A percentile compares a stretch with the other conserved stretches of the same genome.
These are phyloP conservation scores for Flaveria floridana DNA, from an alignment of 140 eudicot genomes.

Conservation along the genomic window DNA sequence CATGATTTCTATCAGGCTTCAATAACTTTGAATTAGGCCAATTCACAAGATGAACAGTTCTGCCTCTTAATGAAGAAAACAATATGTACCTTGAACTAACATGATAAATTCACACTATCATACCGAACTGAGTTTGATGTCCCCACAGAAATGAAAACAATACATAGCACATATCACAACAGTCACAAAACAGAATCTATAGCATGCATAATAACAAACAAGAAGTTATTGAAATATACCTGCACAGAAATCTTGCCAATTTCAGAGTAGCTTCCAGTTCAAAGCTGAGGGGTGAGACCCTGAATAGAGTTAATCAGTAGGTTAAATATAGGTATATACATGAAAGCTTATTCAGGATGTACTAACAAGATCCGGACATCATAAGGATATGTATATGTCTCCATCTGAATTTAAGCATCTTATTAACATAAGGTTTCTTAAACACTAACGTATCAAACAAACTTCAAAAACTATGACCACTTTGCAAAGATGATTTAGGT, in stretches of 20 bases:
- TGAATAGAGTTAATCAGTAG: slow-evolving; percentile 32
- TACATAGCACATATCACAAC: slow-evolving; percentile 11
- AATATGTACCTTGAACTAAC: background rate
- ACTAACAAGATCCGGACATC: slow-evolving; percentile 3
- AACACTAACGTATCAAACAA: slow-evolving; percentile 6
- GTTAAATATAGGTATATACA: slow-evolving; percentile 12
- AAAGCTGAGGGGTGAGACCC: slow-evolving; percentile 97
- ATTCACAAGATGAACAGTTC: slow-evolving; percentile 8
- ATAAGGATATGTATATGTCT: background rate
- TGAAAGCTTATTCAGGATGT: slow-evolving; percentile 6
- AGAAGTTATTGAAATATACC: slow-evolving; percentile 49
- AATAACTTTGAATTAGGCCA: background rate
- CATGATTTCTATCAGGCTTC: background rate
- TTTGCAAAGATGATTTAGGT: slow-evolving; percentile 21
- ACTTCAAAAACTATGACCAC: background rate
- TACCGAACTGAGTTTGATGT: slow-evolving; percentile 6
- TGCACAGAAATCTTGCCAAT: slow-evolving; percentile 91
- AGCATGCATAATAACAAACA: slow-evolving; percentile 5
- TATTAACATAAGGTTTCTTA: slow-evolving; percentile 12
- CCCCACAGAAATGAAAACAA: slow-evolving; percentile 7
- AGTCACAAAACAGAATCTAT: slow-evolving; percentile 13
- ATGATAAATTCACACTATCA: slow-evolving; percentile 2
- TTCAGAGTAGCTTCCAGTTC: slow-evolving; percentile 96
- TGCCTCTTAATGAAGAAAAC: slow-evolving; percentile 12
- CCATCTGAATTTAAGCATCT: background rate